phyloP scores from a whole-genome alignment of 441 rosid genomes.

The Viola pubescens region DNA sequence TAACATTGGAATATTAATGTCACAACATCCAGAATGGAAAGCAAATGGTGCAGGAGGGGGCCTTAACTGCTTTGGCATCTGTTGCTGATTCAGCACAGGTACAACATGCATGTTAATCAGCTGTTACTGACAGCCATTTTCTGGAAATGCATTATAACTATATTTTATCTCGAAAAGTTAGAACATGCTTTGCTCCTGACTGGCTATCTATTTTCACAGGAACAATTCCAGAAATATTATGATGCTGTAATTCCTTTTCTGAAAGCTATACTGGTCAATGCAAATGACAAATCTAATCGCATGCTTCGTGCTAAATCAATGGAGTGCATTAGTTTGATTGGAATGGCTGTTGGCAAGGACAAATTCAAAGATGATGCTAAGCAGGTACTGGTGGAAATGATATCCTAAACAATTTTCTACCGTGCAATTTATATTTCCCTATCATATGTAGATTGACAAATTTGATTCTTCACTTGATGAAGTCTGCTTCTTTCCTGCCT shows the following conservation, averaged over 20 bases:
- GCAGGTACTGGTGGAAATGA: slow-evolving; percentile 45
- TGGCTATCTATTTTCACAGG: slow-evolving; percentile 38
- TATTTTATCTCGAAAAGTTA: background rate
- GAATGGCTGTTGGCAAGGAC: slow-evolving; percentile 97
- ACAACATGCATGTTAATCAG: background rate
- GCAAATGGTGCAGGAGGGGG: slow-evolving; percentile 96
- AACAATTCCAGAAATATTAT: slow-evolving; percentile 84
- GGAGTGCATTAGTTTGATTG: slow-evolving; percentile 96
- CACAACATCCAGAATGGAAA: slow-evolving; percentile 59
- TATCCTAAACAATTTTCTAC: background rate
- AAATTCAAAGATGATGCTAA: slow-evolving; percentile 81
- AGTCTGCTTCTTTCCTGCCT: background rate
- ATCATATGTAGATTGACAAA: too few species aligned
- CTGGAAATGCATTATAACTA: background rate
- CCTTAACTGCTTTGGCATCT: slow-evolving; percentile 89
- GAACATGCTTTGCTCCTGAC: background rate
- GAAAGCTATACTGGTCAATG: slow-evolving; percentile 73
- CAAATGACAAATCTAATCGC: slow-evolving; percentile 77
- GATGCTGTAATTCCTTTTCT: slow-evolving; percentile 90
- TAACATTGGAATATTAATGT: background rate
- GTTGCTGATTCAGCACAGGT: slow-evolving; percentile 98
- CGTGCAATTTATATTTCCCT: background rate
- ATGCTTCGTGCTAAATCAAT: slow-evolving; percentile 94
- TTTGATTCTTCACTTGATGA: background rate
- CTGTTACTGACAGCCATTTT: background rate